These are phyloP conservation scores for Calonectria crousiana DNA, from an alignment of 2,329 filamentous ascomycete genomes.

Conservation along the genomic window DNA sequence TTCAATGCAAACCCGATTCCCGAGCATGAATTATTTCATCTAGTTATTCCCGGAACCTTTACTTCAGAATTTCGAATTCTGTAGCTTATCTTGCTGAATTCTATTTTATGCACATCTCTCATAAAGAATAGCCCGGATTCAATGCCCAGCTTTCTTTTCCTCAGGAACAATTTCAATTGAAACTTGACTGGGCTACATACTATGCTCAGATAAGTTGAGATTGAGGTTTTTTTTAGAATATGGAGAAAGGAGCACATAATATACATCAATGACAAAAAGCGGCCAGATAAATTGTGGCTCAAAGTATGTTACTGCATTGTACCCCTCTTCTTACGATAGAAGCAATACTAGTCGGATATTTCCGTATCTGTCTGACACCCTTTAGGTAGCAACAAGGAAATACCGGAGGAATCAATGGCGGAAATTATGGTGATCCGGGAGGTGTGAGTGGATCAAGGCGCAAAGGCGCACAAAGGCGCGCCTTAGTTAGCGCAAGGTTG, in stretches of 20 bases:
- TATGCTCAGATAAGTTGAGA: too few relatives aligned
- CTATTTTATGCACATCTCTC: too few relatives aligned
- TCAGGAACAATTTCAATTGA: too few relatives aligned
- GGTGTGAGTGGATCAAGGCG: constrained; percentile 4
- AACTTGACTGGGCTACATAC: not conserved
- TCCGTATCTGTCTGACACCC: not conserved
- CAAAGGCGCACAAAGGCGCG: constrained; percentile 5
- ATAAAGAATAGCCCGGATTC: not conserved
- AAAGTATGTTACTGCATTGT: not conserved
- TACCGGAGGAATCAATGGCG: not conserved
- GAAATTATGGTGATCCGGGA: not conserved
- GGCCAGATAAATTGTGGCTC: not conserved
- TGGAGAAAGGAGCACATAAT: not conserved
- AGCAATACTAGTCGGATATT: not conserved
- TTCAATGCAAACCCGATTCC: not conserved
- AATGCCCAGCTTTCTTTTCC: not conserved
- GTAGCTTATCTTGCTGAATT: not conserved
- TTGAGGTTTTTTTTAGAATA: not conserved
- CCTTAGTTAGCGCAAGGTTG: not conserved
- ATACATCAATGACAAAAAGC: too few relatives aligned
- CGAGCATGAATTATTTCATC: not conserved
- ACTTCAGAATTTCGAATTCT: not conserved
- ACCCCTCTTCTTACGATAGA: not conserved
- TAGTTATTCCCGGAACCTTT: not conserved
- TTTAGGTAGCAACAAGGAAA: not conserved